Base-by-base conservation (phyloP, 2,329 filamentous ascomycete species). In the Mariannaea elegans region DNA sequence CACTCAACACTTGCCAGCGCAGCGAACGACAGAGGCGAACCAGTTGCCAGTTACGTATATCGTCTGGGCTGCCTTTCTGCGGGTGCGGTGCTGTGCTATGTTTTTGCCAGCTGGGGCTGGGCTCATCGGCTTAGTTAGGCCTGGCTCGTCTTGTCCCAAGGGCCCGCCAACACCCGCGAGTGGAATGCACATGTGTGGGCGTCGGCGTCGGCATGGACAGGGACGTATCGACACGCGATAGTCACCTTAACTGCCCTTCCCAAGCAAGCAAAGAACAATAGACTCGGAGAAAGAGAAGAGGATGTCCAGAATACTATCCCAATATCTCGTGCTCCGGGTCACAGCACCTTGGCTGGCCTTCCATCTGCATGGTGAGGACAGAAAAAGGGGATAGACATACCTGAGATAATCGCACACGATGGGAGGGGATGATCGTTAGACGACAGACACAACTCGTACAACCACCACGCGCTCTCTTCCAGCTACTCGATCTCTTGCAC, bases 371-470 rank as follows among this genome's bases (percentile, higher is more conserved):
- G 34, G 53, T 46, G 34, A 44, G 57, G 62, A 48, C 45, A 47
- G 38, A 47, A 59, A 57, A 46, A 51, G 57, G 62, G 47, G 39
- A 54, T 66, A 65, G 61, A 68, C 65, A 59, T 69, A 69, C 67
- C 67, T 69, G 45, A 51, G 61, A 58, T 65, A 64, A 57, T 66
- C 14, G 55, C 32, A 39, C 44, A 23, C 56, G 58, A 55, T 52
- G 32, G 27, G 27, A 50, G 45, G 50, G 46, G 57, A 31, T 47
- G 39, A 44, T 50, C 31, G 47, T 38, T 56, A 38, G 47, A 38
- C 21, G 31, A 50, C 32, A 51, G 44, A 55, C 42, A 57, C 63
- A 69, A 56, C 57, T 65, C 53, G 61, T 69, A 63, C 63, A 70
- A 51, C 27, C 44, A 53, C 51, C 38, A 59, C 57, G 48, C 54